Percentiles rank a stretch among this genome's conserved stretches.
phyloP scores from a whole-genome alignment of 2,329 filamentous ascomycete species.

The Talaromyces sp. region DNA sequence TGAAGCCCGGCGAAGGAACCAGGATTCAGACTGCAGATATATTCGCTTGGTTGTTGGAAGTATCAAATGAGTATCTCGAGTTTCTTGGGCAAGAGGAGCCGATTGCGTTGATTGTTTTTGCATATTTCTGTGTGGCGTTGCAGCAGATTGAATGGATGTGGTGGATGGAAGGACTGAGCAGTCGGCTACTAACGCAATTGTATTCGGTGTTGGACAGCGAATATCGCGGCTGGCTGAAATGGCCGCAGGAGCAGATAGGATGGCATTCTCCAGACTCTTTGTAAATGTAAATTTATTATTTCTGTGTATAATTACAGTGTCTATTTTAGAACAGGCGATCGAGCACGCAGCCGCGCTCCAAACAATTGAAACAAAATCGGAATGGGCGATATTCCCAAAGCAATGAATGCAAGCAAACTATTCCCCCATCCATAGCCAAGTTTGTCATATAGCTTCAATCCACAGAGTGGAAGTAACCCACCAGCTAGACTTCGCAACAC shows the following conservation, averaged over 20 bases:
- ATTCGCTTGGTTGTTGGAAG: slow-evolving; percentile 25
- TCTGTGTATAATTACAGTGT: not conserved
- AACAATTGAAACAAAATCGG: not conserved
- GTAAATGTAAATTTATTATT: not conserved
- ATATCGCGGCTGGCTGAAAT: slow-evolving; percentile 25
- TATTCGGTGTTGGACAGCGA: slow-evolving; percentile 23
- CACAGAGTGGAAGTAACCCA: not conserved
- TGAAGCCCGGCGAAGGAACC: slow-evolving; percentile 7
- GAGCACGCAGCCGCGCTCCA: not conserved
- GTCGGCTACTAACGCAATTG: slow-evolving; percentile 22
- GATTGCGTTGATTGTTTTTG: slow-evolving; percentile 25
- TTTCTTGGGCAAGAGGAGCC: slow-evolving; percentile 20
- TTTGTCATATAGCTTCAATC: not conserved
- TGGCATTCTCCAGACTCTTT: slow-evolving; percentile 18
- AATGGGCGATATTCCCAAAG: not conserved
- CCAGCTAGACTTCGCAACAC: not conserved
- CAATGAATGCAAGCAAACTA: not conserved
- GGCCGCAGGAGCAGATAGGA: slow-evolving; percentile 27
- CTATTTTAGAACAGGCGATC: not conserved
- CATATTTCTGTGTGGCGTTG: slow-evolving; percentile 24
- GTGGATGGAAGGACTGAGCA: slow-evolving; percentile 27
- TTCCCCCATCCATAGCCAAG: not conserved
- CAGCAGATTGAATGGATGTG: slow-evolving; percentile 26
- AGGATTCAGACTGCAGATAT: slow-evolving; percentile 23
- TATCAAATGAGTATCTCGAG: slow-evolving; percentile 22